Evolutionary conservation across 352 stramenopile genomes (phyloP), one percentile per base, ranked within the genome.

Genomic region (Phytophthora meadii): DNA sequence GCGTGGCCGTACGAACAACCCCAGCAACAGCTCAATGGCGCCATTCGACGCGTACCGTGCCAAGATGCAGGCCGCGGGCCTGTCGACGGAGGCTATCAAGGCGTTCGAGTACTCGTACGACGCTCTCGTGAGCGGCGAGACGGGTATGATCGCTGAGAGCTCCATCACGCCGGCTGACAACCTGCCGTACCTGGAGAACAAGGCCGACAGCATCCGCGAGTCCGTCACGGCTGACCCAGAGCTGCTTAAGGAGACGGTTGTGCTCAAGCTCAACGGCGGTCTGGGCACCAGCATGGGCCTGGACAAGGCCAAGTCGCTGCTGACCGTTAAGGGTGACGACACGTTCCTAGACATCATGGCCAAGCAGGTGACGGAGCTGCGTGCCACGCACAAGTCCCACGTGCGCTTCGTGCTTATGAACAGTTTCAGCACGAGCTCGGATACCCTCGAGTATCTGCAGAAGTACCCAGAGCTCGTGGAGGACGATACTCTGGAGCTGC

Each of bases 91-190:
- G 17, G 97, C 97, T 59, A 98, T 99, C 81, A 96, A 97, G 68
- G 95, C 97, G 47, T 99, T 99, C 67, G 94, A 99, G 86, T 98
- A 94, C 70, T 98, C 95, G 45, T 99, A 99, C 84, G 87, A 97
- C 48, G 96, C 96, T 27, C 92, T 99, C 42, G 84, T 96, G 64
- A 93, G 88, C 61, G 93, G 93, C 67, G 92, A 98, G 54, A 98
- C 92, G 22, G 97, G 97, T 65, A 98, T 99, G 87, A 99, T 99
- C 74, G 71, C 93, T 30, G 97, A 99, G 77, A 76, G 77, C 48
- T 96, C 89, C 55, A 99, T 99, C 71, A 74, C 84, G 51, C 87
- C 96, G 27, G 86, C 88, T 34, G 78, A 90, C 65, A 75, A 88
- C 60, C 68, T 95, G 48, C 75, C 80, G 30, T 95, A 93, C 78